A percentile compares a stretch with the other conserved stretches of the same genome.
Conservation (phyloP, 2,329 filamentous ascomycete species). For the Colletotrichum sp. region DNA sequence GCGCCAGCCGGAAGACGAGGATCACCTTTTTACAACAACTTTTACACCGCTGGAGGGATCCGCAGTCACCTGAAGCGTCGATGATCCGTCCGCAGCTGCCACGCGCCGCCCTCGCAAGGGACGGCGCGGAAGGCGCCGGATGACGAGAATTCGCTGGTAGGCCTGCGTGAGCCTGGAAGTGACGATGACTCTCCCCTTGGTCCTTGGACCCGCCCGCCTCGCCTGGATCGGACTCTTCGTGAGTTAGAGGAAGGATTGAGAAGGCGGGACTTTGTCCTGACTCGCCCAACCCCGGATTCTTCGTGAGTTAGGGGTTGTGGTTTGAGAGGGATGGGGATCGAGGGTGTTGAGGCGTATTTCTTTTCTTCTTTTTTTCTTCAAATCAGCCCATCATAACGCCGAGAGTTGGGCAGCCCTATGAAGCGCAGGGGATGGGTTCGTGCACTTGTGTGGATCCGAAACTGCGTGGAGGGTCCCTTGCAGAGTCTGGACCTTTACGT, state of each 20-base stretch:
- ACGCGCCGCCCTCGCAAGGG: not conserved
- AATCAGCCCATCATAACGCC: constrained; percentile 37
- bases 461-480: constrained; percentile 23
- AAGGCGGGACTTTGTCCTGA: not conserved
- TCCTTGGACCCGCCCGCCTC: constrained; percentile 1
- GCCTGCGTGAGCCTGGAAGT: constrained; percentile 23
- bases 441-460: not conserved
- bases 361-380: constrained; percentile 12
- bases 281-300: constrained; percentile 11
- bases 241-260: constrained; percentile 12
- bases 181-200: not conserved
- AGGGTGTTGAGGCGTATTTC: not conserved
- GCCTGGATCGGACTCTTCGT: constrained; percentile 11
- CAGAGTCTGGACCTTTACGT: constrained; percentile 22
- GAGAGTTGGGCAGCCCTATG: constrained; percentile 36
- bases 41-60: constrained; percentile 5
- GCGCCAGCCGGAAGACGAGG: not conserved
- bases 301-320: not conserved
- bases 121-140: constrained; percentile 2
- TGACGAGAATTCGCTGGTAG: constrained; percentile 24
- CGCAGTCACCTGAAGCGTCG: constrained; percentile 23
- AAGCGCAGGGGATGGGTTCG: constrained; percentile 24
- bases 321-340: constrained; percentile 1
- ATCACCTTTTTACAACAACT: not conserved
- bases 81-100: constrained; percentile 26